A percentile compares a stretch with the other conserved stretches of the same genome.
These are phyloP conservation scores for Spathaspora arborariae DNA, from an alignment of 805 yeast genomes.

Conservation along the genomic window DNA sequence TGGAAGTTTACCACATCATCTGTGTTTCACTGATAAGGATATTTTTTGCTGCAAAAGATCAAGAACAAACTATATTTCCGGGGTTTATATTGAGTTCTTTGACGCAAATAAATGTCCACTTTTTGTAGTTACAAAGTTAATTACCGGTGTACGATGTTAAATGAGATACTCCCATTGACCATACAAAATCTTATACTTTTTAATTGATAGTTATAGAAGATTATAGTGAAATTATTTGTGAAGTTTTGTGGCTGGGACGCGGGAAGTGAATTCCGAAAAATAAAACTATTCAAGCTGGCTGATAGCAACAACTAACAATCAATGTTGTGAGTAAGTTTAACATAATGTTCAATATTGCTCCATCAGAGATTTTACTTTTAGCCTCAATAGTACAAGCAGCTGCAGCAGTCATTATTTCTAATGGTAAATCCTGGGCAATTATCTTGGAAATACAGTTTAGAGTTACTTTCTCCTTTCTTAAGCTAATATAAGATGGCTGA, in stretches of 20 bases:
- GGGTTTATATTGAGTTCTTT: neutral
- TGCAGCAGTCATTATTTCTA: neutral
- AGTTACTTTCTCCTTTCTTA: neutral
- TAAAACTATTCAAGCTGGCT: neutral
- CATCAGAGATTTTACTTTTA: neutral
- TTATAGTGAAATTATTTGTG: neutral
- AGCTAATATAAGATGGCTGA: neutral
- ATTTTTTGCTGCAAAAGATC: neutral
- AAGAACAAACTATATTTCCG: neutral
- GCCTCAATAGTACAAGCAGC: constrained; percentile 4
- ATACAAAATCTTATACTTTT: neutral
- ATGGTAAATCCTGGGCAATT: neutral
- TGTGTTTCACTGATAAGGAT: neutral
- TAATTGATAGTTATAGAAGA: neutral
- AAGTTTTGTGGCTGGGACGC: neutral
- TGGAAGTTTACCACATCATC: neutral
- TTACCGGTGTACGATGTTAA: neutral
- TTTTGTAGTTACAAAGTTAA: too few relatives aligned
- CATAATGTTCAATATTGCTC: neutral
- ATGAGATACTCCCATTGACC: neutral
- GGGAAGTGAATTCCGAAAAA: constrained; percentile 4
- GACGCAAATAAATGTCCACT: neutral
- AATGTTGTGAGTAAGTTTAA: neutral
- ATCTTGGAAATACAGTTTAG: neutral
- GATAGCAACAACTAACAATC: neutral